These are phyloP conservation scores for Pythium brachiatum DNA, from an alignment of 352 stramenopile genomes.

Conservation along the genomic window DNA sequence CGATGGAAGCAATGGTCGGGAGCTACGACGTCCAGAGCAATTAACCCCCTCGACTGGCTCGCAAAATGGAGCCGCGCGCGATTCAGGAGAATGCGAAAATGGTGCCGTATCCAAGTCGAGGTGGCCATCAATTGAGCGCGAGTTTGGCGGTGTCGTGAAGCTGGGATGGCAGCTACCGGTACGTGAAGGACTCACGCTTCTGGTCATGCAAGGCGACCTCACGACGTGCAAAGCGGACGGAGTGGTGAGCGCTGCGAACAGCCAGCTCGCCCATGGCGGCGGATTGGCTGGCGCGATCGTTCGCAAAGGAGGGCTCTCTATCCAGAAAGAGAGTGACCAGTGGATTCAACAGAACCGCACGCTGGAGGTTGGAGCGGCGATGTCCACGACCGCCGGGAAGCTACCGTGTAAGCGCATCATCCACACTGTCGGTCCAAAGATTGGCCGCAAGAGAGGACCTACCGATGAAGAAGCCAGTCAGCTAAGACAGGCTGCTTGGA, in stretches of 20 bases:
- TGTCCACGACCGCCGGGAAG: constrained; percentile 27
- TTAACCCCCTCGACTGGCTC: too few relatives aligned
- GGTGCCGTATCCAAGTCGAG: too few relatives aligned
- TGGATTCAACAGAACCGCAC: constrained; percentile 27
- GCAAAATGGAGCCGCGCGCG: too few relatives aligned
- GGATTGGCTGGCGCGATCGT: constrained; percentile 35
- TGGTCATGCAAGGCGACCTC: constrained; percentile 39
- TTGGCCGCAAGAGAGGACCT: constrained; percentile 8
- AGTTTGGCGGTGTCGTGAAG: background rate
- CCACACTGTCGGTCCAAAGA: constrained; percentile 35
- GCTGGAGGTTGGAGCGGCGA: constrained; percentile 27
- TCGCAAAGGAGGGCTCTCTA: constrained; percentile 20
- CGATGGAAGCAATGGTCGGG: too few relatives aligned
- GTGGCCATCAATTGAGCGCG: background rate
- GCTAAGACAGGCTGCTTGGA: constrained; percentile 30
- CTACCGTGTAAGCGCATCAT: constrained; percentile 39
- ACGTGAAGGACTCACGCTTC: background rate
- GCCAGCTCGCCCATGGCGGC: constrained; percentile 29
- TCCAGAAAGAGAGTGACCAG: constrained; percentile 27
- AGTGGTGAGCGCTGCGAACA: constrained; percentile 42
- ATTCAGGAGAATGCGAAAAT: too few relatives aligned
- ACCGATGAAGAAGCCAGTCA: constrained; percentile 23
- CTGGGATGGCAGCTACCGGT: background rate
- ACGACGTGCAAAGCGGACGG: constrained; percentile 29
- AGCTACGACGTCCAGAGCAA: too few relatives aligned